Evolutionary conservation across 192 early-diverging fungal species (phyloP).

Genomic region (Backusella circina): DNA sequence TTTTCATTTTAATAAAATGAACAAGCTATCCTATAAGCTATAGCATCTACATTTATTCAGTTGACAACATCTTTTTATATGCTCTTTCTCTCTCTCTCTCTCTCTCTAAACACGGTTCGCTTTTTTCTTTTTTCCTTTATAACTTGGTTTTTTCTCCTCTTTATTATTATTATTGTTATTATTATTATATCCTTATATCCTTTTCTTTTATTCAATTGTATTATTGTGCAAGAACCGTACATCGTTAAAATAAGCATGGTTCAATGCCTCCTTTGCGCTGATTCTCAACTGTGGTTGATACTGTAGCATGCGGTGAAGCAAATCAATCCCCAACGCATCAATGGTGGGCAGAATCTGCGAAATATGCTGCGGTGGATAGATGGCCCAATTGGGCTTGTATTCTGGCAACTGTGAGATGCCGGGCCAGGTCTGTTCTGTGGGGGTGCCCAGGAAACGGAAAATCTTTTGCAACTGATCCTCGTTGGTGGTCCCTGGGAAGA

Average conservation of each 20-base stretch:
- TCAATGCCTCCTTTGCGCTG: conserved; percentile 60
- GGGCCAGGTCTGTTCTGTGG: conserved; percentile 74
- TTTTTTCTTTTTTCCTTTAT: no score
- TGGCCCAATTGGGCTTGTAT: conserved; percentile 66
- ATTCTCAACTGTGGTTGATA: conserved; percentile 70
- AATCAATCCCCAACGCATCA: conserved; percentile 61
- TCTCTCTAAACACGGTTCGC: no score
- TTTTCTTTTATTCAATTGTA: neutral
- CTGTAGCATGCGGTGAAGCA: conserved; percentile 69
- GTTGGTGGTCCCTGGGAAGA: conserved; percentile 80
- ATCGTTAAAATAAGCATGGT: conserved; percentile 61
- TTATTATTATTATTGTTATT: neutral
- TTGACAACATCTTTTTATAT: no score
- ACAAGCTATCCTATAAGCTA: no score
- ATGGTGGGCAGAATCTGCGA: conserved; percentile 73
- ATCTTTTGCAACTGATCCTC: conserved; percentile 80
- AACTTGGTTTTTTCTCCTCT: neutral
- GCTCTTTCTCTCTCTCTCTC: no score
- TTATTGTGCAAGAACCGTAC: conserved; percentile 6
- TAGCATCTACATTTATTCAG: no score
- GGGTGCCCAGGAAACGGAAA: conserved; percentile 77
- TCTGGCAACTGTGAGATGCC: conserved; percentile 68
- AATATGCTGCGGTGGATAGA: conserved; percentile 59
- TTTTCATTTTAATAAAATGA: no score
- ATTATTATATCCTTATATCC: neutral